Evolutionary conservation across 352 stramenopile genomes (phyloP).

Genomic region (Globisporangium abappressorium): DNA sequence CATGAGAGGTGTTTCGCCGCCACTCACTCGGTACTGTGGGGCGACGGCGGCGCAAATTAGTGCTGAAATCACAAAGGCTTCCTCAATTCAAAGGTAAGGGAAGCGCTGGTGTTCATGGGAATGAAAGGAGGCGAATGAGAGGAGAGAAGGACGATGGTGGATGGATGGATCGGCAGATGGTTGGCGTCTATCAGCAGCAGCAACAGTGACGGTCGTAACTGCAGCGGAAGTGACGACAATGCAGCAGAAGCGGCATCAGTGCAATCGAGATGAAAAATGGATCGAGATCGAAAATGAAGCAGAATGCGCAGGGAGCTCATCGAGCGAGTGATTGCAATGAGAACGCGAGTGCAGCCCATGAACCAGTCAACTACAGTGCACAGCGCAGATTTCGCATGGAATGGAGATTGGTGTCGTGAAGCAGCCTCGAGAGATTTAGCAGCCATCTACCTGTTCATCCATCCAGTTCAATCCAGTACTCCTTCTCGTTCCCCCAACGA

Average conservation of each 20-base stretch:
- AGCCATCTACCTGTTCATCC: neutral
- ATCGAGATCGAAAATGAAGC: neutral
- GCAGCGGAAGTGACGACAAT: neutral
- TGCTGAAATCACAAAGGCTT: conserved; percentile 89
- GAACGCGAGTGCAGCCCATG: neutral
- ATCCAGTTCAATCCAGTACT: neutral
- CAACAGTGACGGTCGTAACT: neutral
- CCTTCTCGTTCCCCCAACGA: neutral
- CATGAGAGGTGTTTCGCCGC: conserved; percentile 31
- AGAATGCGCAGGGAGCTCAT: neutral
- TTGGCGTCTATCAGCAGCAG: neutral
- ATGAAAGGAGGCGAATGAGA: neutral
- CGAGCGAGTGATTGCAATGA: neutral
- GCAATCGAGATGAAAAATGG: conserved; percentile 7
- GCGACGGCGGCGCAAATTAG: conserved; percentile 34
- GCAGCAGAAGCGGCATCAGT: conserved; percentile 7
- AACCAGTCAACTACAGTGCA: neutral
- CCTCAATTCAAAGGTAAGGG: conserved; percentile 78
- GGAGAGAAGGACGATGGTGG: neutral
- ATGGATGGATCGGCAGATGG: conserved; percentile 1
- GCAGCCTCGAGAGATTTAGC: neutral
- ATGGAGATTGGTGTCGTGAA: neutral
- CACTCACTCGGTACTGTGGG: conserved; percentile 15
- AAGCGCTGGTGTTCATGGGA: conserved; percentile 11
- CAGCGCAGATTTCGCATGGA: neutral